These are phyloP conservation scores for Paraurostyla sp. DNA, from an alignment of 73 alveolate species.

Conservation along the genomic window DNA sequence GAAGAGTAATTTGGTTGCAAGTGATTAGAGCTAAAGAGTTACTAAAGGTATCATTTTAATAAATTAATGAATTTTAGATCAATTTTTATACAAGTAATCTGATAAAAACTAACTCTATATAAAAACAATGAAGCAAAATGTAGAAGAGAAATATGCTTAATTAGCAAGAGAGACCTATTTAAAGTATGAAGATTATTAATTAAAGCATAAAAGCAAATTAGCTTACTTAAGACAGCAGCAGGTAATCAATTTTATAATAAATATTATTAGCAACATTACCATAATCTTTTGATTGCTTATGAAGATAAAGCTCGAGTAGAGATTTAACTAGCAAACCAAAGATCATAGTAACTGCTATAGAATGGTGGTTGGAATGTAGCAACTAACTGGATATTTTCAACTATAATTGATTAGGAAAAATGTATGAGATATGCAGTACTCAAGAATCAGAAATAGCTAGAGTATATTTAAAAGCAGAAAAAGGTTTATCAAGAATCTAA, in stretches of 20 bases:
- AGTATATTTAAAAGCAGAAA: not conserved
- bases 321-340: not conserved
- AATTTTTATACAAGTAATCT: not conserved
- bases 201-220: not conserved
- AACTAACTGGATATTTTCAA: conserved; percentile 5
- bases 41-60: too few relatives aligned
- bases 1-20: too few relatives aligned
- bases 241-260: not conserved
- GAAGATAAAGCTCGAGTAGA: not conserved
- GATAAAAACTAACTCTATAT: not conserved
- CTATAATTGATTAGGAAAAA: not conserved
- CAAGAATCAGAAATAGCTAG: not conserved
- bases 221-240: not conserved
- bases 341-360: not conserved
- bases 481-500: not conserved
- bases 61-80: not conserved
- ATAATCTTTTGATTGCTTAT: not conserved
- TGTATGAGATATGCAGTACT: not conserved
- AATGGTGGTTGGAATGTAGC: not conserved
- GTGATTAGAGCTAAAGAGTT: too few relatives aligned
- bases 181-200: not conserved
- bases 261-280: not conserved
- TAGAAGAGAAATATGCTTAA: not conserved
- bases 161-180: not conserved
- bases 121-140: not conserved